Evolutionary conservation across 2,329 filamentous ascomycete genomes (phyloP).

Genomic region (Metarhizium robertsii): DNA sequence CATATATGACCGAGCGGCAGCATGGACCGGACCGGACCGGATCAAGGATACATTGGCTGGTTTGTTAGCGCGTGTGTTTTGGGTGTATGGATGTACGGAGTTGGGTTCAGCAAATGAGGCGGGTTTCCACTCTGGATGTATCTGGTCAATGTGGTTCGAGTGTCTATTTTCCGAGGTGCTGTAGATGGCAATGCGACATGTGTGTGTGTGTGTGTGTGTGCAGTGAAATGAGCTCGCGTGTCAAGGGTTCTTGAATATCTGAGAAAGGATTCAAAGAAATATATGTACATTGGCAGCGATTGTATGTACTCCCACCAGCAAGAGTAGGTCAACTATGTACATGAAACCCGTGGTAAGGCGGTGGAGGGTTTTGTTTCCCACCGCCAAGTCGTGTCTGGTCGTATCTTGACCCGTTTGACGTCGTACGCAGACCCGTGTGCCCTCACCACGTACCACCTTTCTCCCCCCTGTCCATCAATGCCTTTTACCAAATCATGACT

Average conservation of each 20-base stretch:
- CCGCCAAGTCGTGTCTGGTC: too few species aligned
- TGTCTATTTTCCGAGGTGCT: background rate
- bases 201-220: background rate
- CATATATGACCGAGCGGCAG: slow-evolving; percentile 1
- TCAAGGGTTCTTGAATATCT: background rate
- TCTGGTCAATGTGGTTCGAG: background rate
- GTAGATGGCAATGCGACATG: background rate
- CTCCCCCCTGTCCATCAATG: too few species aligned
- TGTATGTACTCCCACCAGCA: background rate
- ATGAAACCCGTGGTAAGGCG: background rate
- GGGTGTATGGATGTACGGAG: slow-evolving; percentile 2
- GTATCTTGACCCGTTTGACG: too few species aligned
- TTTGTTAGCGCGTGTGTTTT: background rate
- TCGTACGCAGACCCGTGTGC: too few species aligned
- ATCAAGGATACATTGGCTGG: background rate
- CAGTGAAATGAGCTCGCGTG: background rate
- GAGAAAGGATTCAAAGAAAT: background rate
- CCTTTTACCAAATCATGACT: too few species aligned
- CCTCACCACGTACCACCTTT: too few species aligned
- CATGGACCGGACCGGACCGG: background rate
- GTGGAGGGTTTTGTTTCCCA: too few species aligned
- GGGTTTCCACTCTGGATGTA: background rate
- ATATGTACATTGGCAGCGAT: background rate
- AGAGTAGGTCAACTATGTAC: background rate
- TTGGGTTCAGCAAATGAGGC: background rate